phyloP scores from a whole-genome alignment of 352 stramenopile genomes.

The Pilasporangium apinafurcum region DNA sequence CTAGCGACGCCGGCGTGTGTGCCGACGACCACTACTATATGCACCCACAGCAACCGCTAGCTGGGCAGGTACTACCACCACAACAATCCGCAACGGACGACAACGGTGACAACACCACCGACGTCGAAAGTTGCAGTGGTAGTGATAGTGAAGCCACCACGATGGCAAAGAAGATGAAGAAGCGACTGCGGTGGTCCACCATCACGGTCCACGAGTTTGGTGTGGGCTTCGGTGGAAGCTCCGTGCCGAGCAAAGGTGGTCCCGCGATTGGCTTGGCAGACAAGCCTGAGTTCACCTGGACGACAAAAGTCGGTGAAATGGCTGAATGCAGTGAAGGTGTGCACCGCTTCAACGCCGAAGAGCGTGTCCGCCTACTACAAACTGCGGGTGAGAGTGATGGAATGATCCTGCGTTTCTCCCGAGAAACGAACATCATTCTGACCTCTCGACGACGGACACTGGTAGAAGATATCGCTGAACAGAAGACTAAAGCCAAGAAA shows the following conservation, averaged over 20 bases:
- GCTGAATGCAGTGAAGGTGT: constrained; percentile 50
- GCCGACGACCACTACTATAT: constrained; percentile 13
- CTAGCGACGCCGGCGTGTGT: no score
- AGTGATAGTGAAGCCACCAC: constrained; percentile 1
- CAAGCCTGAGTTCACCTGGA: constrained; percentile 51
- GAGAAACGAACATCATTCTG: constrained; percentile 62
- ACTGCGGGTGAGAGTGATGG: constrained; percentile 43
- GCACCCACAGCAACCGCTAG: neutral
- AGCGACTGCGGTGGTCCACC: constrained; percentile 43
- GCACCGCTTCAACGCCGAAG: constrained; percentile 42
- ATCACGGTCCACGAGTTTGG: constrained; percentile 59
- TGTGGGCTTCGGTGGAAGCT: constrained; percentile 42
- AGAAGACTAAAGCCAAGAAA: constrained; percentile 31
- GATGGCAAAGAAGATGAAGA: constrained; percentile 13
- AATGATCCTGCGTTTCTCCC: constrained; percentile 62
- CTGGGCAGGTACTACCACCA: no score
- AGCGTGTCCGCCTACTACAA: constrained; percentile 44
- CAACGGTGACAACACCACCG: neutral
- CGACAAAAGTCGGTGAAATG: constrained; percentile 59
- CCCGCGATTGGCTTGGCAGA: constrained; percentile 47
- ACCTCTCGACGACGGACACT: constrained; percentile 41
- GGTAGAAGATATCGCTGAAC: constrained; percentile 22
- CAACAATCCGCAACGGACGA: neutral
- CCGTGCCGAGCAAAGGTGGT: constrained; percentile 37
- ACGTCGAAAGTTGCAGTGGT: neutral